Base-by-base conservation (phyloP, 1,284 basidiomycete species). In the Apiotrichum mycotoxinovorans region DNA sequence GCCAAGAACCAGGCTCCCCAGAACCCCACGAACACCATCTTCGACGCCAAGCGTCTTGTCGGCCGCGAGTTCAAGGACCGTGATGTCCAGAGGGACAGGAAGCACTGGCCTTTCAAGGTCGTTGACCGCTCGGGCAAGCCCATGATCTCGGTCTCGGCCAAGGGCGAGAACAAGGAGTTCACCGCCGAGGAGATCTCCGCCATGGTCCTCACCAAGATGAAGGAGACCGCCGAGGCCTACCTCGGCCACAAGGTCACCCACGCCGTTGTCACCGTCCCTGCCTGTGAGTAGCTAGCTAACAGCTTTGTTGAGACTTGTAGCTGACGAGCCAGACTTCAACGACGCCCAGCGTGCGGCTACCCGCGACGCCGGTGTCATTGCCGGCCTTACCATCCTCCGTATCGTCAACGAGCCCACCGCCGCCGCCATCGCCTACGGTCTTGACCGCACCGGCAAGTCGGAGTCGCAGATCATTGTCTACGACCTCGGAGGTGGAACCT, bases 311-410 rank as follows among this genome's bases (percentile, higher is more conserved):
- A 30, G 48, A 3, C 91, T 95, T 62, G 93, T 92, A 48, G 91
- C 93, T 54, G 96, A 97, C 83, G n/a, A 96, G 95, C 26, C 85
- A 98, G 97, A 98, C 84, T 98, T 98, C 85, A 98, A 98, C 78
- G 96, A 98, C 77, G 92, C 95, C 33, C 95, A 98, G 79, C 87
- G 95, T 65, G 93, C 96, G 81, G 95, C 96, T 17, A 98, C 95
- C 64, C 97, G 97, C 81, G 88, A 98, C 68, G 93, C 96, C 54
- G 95, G 95, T 77, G 86, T 90, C 73, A 98, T 98, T 70, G 92
- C 96, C 47, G 94, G 95, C 73, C 85, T 98, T 33, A 91, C 96
- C 42, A 94, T 98, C 47, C 87, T 98, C 58, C 91, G 94, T 75
- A 92, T 98, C 66, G 97, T 98, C 81, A 98, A 98, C 79, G 96